Evolutionary conservation across 441 rosid genomes (phyloP).

Genomic region (Breynia disticha): DNA sequence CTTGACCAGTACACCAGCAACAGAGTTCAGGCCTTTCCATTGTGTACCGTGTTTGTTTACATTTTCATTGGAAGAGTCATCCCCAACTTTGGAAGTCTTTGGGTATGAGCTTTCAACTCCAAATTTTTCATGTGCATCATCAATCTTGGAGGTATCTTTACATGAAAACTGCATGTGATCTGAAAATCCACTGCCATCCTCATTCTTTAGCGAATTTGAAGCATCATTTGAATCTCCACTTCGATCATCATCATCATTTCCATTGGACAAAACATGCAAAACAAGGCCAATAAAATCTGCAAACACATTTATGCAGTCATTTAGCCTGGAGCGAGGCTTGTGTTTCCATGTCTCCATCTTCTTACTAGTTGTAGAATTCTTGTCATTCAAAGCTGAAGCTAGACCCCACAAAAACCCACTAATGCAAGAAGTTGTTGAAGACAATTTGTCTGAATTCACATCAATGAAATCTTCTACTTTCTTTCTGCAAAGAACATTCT

Average conservation of each 20-base stretch:
- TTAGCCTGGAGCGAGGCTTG: constrained; percentile 33
- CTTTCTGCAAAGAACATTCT: constrained; percentile 28
- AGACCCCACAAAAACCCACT: constrained; percentile 85
- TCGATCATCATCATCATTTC: constrained; percentile 29
- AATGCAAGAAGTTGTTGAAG: constrained; percentile 50
- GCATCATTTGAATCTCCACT: constrained; percentile 23
- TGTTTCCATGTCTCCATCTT: constrained; percentile 33
- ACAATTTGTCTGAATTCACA: constrained; percentile 36
- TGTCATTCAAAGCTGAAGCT: constrained; percentile 42
- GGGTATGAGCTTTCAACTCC: constrained; percentile 11
- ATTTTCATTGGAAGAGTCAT: constrained; percentile 18
- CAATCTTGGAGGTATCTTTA: constrained; percentile 7
- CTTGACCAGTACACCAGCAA: constrained; percentile 24
- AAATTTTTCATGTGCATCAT: constrained; percentile 9
- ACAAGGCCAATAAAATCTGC: constrained; percentile 34
- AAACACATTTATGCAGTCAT: constrained; percentile 26
- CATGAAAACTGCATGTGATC: constrained; percentile 13
- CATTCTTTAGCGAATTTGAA: constrained; percentile 15
- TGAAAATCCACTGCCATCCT: constrained; percentile 10
- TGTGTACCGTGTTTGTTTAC: constrained; percentile 1
- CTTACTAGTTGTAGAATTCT: constrained; percentile 26
- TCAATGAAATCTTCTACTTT: constrained; percentile 22
- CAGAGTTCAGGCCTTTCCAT: constrained; percentile 22
- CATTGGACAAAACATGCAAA: constrained; percentile 30
- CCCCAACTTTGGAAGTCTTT: constrained; percentile 13